Evolutionary conservation across 2,329 filamentous ascomycete genomes (phyloP).

Genomic region (Nemania sp.): DNA sequence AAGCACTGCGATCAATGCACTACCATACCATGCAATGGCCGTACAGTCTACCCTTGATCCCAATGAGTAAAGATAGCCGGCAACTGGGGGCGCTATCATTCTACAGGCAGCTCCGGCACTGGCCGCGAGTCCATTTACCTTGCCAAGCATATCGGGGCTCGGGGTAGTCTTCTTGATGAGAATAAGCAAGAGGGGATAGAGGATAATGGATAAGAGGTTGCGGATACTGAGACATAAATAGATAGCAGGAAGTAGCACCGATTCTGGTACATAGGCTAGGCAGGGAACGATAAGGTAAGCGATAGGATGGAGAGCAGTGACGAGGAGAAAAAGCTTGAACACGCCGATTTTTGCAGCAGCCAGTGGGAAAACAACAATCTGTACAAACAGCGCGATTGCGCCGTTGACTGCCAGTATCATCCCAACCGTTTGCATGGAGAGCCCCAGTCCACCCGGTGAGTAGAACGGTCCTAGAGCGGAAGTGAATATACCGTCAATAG

Average conservation of each 20-base stretch:
- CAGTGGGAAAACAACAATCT: constrained; percentile 63
- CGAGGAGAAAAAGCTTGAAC: constrained; percentile 60
- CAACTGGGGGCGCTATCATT: constrained; percentile 67
- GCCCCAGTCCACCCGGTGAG: constrained; percentile 63
- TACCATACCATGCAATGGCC: constrained; percentile 66
- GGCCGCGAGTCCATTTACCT: constrained; percentile 67
- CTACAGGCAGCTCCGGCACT: constrained; percentile 68
- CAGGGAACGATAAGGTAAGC: constrained; percentile 63
- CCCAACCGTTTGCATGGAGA: constrained; percentile 65
- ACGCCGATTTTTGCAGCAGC: constrained; percentile 62
- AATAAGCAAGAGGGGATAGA: constrained; percentile 69
- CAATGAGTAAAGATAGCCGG: constrained; percentile 65
- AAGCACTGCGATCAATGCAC: constrained; percentile 57
- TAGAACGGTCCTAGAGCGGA: constrained; percentile 51
- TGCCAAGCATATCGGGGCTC: constrained; percentile 58
- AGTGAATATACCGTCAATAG: constrained; percentile 43
- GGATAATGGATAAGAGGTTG: constrained; percentile 63
- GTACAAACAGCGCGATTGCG: constrained; percentile 60
- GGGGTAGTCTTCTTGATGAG: constrained; percentile 69
- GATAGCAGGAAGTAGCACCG: constrained; percentile 57
- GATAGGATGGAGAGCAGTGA: constrained; percentile 63
- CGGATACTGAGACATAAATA: constrained; percentile 61
- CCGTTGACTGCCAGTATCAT: constrained; percentile 64
- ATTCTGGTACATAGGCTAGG: constrained; percentile 58
- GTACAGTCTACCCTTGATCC: constrained; percentile 62